Percentiles rank a stretch among this genome's conserved stretches.
Evolutionary conservation across 176 grass and related monocot species (phyloP).

Genomic region (Puya raimondii): DNA sequence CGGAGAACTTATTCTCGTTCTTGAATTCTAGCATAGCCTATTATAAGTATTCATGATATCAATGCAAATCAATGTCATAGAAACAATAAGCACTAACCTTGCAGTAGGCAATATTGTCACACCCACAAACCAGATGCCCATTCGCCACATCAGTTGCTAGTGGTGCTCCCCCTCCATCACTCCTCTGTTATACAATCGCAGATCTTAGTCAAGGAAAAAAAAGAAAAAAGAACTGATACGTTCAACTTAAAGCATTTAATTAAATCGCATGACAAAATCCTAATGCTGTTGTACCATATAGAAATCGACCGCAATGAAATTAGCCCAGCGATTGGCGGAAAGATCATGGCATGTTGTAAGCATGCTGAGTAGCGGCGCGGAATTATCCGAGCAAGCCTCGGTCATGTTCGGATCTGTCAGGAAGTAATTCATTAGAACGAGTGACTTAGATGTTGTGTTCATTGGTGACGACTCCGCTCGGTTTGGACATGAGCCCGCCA

Average conservation of each 20-base stretch:
- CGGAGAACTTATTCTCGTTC: too few species aligned
- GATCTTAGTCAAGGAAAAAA: slow-evolving; percentile 1
- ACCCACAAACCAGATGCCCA: slow-evolving; percentile 66
- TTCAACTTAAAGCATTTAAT: not conserved
- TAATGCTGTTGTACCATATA: slow-evolving; percentile 49
- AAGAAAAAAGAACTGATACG: not conserved
- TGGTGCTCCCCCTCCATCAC: slow-evolving; percentile 68
- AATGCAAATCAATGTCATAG: not conserved
- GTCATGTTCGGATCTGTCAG: slow-evolving; percentile 36
- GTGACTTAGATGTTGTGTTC: slow-evolving; percentile 40
- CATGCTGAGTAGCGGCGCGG: slow-evolving; percentile 58
- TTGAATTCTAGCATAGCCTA: too few species aligned
- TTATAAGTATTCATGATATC: not conserved
- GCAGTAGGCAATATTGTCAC: slow-evolving; percentile 59
- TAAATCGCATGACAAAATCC: not conserved
- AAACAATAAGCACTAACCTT: slow-evolving; percentile 22
- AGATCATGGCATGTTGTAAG: slow-evolving; percentile 58
- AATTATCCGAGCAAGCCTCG: slow-evolving; percentile 58
- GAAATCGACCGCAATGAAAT: slow-evolving; percentile 89
- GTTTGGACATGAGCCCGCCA: slow-evolving; percentile 18
- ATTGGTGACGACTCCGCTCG: slow-evolving; percentile 49
- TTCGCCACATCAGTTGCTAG: slow-evolving; percentile 65
- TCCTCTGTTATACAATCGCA: slow-evolving; percentile 34
- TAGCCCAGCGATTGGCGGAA: slow-evolving; percentile 86
- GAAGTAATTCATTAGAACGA: slow-evolving; percentile 86